Evolutionary conservation across 306 rosid species (phyloP).

Genomic region (Medicago arabica): DNA sequence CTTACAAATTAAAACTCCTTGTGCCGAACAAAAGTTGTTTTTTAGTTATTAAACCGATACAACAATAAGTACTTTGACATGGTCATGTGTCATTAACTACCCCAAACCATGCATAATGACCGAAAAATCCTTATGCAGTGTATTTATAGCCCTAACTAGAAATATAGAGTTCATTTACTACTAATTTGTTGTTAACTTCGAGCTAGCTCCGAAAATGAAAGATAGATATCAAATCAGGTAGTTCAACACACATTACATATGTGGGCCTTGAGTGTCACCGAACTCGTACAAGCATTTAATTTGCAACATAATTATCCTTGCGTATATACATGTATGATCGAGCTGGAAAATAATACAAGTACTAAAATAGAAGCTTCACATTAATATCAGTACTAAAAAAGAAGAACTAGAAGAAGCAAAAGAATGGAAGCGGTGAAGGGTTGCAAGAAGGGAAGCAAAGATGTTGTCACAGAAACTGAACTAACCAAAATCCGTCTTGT

Average conservation of each 20-base stretch:
- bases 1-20: too few species aligned
- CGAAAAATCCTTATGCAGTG: not conserved
- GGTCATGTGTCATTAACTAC: too few species aligned
- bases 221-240: not conserved
- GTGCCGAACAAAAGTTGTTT: too few species aligned
- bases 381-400: not conserved
- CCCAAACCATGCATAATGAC: not conserved
- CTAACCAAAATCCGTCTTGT: conserved; percentile 41
- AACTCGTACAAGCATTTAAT: conserved; percentile 15
- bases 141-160: not conserved
- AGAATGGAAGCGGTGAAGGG: conserved; percentile 4
- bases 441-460: conserved; percentile 15
- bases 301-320: not conserved
- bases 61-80: too few species aligned
- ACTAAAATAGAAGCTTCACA: not conserved
- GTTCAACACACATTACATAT: not conserved
- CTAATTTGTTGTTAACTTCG: not conserved
- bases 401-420: too few species aligned
- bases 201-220: not conserved
- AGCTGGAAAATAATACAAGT: not conserved
- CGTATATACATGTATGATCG: not conserved
- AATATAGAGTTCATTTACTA: not conserved
- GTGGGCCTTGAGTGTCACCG: too few species aligned
- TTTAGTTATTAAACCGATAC: too few species aligned
- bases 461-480: conserved; percentile 27